These are phyloP conservation scores for Amanita phalloides DNA, from an alignment of 768 basidiomycete species.

Conservation along the genomic window DNA sequence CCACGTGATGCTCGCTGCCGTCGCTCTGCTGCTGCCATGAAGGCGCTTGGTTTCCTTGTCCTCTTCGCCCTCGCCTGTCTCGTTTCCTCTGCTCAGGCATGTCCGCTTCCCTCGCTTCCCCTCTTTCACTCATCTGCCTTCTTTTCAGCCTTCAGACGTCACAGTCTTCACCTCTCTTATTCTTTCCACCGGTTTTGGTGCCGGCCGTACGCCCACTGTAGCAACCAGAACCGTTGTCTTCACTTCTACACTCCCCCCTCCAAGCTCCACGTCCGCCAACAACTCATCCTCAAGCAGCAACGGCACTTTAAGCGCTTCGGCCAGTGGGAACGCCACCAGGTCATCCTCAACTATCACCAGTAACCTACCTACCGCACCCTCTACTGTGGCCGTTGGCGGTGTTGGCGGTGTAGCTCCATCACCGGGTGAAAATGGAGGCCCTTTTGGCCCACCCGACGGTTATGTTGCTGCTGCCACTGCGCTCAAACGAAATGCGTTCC, in stretches of 20 bases:
- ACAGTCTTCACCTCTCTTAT: constrained; percentile 29
- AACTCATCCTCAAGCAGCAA: constrained; percentile 8
- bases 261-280: constrained; percentile 6
- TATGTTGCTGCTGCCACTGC: constrained; percentile 49
- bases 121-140: neutral
- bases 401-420: constrained; percentile 45
- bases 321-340: constrained; percentile 10
- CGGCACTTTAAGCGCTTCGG: constrained; percentile 21
- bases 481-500: constrained; percentile 31
- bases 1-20: constrained; percentile 11
- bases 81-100: constrained; percentile 3
- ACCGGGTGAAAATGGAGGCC: constrained; percentile 44
- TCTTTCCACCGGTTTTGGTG: constrained; percentile 23
- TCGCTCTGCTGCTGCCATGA: constrained; percentile 16
- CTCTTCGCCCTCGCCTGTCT: constrained; percentile 1
- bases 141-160: constrained; percentile 12
- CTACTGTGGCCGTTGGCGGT: constrained; percentile 38
- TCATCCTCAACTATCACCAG: constrained; percentile 19
- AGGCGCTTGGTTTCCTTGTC: constrained; percentile 10
- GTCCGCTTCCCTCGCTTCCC: neutral
- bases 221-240: constrained; percentile 30
- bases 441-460: constrained; percentile 57
- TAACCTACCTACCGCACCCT: constrained; percentile 48
- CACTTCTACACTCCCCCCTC: constrained; percentile 29
- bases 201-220: constrained; percentile 31